phyloP scores from a whole-genome alignment of 202 grass and related monocot genomes.

The Panicum virgatum region DNA sequence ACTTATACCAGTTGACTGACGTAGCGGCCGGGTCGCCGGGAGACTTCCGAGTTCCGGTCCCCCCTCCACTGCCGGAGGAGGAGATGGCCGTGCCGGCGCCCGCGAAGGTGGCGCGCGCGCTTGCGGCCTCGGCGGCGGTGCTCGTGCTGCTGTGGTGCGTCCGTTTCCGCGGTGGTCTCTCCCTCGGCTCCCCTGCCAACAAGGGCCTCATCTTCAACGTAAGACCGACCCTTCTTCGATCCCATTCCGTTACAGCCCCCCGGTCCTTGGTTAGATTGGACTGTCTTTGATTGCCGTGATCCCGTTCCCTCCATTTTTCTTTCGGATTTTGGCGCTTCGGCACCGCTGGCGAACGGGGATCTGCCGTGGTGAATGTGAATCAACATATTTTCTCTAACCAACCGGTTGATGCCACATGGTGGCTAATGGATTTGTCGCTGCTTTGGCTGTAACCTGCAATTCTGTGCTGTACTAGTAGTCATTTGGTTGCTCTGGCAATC shows the following conservation, averaged over 20 bases:
- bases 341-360: background rate
- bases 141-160: constrained; percentile 87
- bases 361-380: background rate
- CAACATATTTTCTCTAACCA: background rate
- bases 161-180: constrained; percentile 77
- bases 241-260: background rate
- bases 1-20: background rate
- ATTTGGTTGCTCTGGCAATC: background rate
- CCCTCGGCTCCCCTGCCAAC: constrained; percentile 60
- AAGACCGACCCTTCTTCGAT: constrained; percentile 4
- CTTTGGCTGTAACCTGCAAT: background rate
- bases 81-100: constrained; percentile 58
- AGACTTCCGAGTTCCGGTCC: constrained; percentile 8
- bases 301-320: background rate
- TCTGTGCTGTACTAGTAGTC: background rate
- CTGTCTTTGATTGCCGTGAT: background rate
- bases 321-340: background rate
- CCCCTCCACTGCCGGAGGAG: constrained; percentile 19
- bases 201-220: constrained; percentile 94
- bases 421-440: background rate
- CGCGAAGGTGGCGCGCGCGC: constrained; percentile 52
- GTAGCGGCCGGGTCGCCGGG: background rate
- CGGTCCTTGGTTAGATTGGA: background rate
- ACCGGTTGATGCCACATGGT: constrained; percentile 9
- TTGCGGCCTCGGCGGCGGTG: constrained; percentile 48